Percentiles rank a stretch among this genome's conserved stretches.
Conservation (phyloP, 1,284 basidiomycete genomes). For the Cutaneotrichosporon dermatis region DNA sequence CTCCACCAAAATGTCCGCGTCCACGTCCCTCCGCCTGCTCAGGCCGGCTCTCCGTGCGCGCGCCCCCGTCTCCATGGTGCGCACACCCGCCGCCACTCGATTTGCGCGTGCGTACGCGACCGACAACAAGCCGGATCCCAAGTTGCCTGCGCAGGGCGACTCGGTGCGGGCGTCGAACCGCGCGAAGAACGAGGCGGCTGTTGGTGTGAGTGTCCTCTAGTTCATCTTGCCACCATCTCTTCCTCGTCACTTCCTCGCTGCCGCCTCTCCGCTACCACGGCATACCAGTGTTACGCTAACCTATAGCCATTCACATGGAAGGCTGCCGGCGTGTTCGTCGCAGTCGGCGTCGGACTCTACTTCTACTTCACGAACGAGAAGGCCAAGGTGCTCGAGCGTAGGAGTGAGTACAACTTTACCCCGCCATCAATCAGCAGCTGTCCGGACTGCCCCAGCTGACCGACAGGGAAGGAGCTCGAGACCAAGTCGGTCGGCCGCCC, state of each 20-base stretch:
- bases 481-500: slow-evolving; percentile 58
- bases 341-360: slow-evolving; percentile 74
- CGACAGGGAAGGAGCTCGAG: slow-evolving; percentile 62
- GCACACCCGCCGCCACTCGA: not conserved
- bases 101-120: not conserved
- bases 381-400: slow-evolving; percentile 65
- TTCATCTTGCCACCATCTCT: not conserved
- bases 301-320: slow-evolving; percentile 78
- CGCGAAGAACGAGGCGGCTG: slow-evolving; percentile 23
- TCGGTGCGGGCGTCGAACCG: not conserved
- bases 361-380: slow-evolving; percentile 90
- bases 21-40: not conserved
- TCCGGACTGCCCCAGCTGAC: slow-evolving; percentile 43
- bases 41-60: not conserved
- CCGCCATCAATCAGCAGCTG: slow-evolving; percentile 49
- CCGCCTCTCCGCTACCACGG: too few species aligned
- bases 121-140: not conserved
- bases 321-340: slow-evolving; percentile 75
- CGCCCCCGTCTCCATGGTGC: not conserved
- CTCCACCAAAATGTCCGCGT: not conserved
- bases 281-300: not conserved
- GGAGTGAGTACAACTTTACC: slow-evolving; percentile 55
- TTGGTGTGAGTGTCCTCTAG: slow-evolving; percentile 19
- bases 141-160: not conserved
- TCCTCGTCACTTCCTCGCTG: too few species aligned